Base-by-base conservation (phyloP, 768 basidiomycete genomes). In the Tylopilus cervinicoccineus region DNA sequence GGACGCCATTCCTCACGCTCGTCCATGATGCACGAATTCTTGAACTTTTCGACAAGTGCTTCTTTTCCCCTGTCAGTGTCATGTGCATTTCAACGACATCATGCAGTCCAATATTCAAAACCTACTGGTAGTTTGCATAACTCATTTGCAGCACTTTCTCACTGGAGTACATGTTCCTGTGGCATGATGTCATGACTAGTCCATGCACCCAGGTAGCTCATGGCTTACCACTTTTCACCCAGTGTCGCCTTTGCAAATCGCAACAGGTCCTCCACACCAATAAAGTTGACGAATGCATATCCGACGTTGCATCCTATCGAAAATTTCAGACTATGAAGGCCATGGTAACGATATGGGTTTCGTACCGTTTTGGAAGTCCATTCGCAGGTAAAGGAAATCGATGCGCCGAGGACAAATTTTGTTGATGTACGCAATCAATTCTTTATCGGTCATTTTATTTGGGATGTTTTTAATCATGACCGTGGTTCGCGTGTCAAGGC, bases 391-490 rank as follows among this genome's bases (percentile, higher is more conserved):
- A 55, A 94, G 72, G 64, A 93, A 93, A 68, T 93, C 92, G 51
- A 88, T 86, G 47, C 75, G 75, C 34, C 86, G 73, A n/a, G 81
- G 79, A 63, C 84, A 87, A 22, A 88, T 87, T 52, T 79, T 76
- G 43, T 69, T 76, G 52, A 88, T 88, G 58, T 80, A 91, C 32
- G 68, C 66, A 50, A 83, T 72, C 57, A 90, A 62, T 54, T 90
- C 86, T 59, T 72, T 76, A 66, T 89, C 86, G 52, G 75, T 84
- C 86, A 90, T 88, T 67, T 93, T 92, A 69, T 93, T 94, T 3
- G 92, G 92, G 38, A 94, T 88, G 60, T 94, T 94, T 70, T 93
- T 91, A 53, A 89, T 81, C 87, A 90, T 91, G 40, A 91, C 83
- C 24, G 90, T 91, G 28, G 88, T 89, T 27, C 90, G 76, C 29